Conservation (phyloP, 768 basidiomycete genomes). For the Rhizopogon salebrosus region DNA sequence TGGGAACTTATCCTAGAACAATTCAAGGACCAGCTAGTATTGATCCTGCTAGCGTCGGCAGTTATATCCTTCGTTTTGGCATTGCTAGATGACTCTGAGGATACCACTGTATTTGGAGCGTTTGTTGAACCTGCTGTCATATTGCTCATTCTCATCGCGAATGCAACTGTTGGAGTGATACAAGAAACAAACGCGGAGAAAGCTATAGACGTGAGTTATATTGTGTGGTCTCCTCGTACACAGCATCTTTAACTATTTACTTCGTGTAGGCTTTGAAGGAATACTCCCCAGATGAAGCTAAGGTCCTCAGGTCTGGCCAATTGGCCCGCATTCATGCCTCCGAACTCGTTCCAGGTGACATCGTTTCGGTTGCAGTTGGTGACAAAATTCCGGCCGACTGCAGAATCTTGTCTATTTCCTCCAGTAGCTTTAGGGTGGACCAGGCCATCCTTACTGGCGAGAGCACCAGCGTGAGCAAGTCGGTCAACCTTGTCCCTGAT, state of each 20-base stretch:
- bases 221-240: neutral
- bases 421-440: conserved; percentile 91
- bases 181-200: conserved; percentile 96
- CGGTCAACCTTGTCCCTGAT: conserved; percentile 61
- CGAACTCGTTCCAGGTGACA: conserved; percentile 92
- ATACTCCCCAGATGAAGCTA: conserved; percentile 96
- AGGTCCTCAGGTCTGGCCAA: conserved; percentile 72
- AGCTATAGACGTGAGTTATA: conserved; percentile 84
- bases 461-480: conserved; percentile 85
- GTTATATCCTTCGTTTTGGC: conserved; percentile 92
- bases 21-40: conserved; percentile 97
- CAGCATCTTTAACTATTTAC: neutral
- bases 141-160: conserved; percentile 90
- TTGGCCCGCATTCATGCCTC: conserved; percentile 74
- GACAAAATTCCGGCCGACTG: conserved; percentile 96
- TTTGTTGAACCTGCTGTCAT: conserved; percentile 97
- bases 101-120: conserved; percentile 66
- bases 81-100: conserved; percentile 72
- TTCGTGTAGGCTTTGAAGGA: conserved; percentile 80
- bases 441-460: conserved; percentile 98
- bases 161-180: conserved; percentile 95
- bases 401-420: conserved; percentile 81
- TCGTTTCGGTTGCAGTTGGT: conserved; percentile 86
- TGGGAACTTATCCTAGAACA: conserved; percentile 97
- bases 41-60: conserved; percentile 92